Conservation (phyloP, 306 rosid species). For the Sindora glabra region DNA sequence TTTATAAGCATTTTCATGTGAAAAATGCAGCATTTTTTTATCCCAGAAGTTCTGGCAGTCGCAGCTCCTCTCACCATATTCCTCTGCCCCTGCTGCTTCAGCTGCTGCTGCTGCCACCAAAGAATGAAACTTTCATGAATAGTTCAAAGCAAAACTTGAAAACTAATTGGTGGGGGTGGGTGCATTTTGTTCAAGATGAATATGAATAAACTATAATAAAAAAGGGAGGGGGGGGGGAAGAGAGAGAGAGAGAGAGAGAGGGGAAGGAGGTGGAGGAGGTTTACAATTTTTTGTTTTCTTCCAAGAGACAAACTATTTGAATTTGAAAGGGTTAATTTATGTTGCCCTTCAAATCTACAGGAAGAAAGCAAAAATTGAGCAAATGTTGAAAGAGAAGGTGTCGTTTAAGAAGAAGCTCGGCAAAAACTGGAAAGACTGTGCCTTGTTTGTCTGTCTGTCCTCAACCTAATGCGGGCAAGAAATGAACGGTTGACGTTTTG, state of each 20-base stretch:
- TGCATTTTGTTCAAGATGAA: slow-evolving; percentile 11
- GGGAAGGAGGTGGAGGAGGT: not conserved
- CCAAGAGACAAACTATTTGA: not conserved
- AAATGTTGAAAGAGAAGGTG: not conserved
- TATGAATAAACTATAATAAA: not conserved
- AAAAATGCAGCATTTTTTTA: slow-evolving; percentile 16
- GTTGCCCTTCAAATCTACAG: slow-evolving; percentile 8
- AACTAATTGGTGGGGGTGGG: slow-evolving; percentile 18
- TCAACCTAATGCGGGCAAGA: slow-evolving; percentile 36
- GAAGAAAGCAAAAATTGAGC: slow-evolving; percentile 7
- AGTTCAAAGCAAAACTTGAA: not conserved
- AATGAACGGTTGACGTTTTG: slow-evolving; percentile 22
- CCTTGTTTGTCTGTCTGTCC: slow-evolving; percentile 24
- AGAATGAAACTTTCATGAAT: not conserved
- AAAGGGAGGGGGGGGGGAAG: no score
- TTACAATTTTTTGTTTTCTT: slow-evolving; percentile 8
- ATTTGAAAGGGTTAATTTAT: no score
- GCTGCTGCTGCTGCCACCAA: not conserved
- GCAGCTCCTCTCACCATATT: slow-evolving; percentile 19
- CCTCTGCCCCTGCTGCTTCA: slow-evolving; percentile 6
- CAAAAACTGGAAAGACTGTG: slow-evolving; percentile 10
- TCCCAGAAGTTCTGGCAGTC: slow-evolving; percentile 6
- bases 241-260: not conserved
- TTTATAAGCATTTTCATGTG: no score
- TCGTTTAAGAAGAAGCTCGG: slow-evolving; percentile 1